These are phyloP conservation scores for Penicillium sp. DNA, from an alignment of 2,329 filamentous ascomycete genomes.

Conservation along the genomic window DNA sequence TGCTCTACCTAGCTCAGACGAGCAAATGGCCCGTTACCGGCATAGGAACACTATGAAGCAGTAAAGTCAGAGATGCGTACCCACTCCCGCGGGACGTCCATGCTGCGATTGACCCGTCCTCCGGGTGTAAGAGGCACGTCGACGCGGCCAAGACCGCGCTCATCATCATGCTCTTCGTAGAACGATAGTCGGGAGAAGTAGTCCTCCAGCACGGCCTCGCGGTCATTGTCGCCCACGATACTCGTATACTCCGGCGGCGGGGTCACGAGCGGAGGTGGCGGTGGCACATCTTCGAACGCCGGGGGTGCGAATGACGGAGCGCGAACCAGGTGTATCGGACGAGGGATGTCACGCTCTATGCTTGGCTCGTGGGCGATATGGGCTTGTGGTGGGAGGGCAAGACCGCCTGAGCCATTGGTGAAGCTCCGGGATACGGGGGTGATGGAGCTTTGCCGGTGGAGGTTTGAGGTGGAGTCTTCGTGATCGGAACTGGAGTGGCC, in stretches of 20 bases:
- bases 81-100: slow-evolving; percentile 64
- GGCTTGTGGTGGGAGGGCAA: slow-evolving; percentile 52
- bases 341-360: slow-evolving; percentile 46
- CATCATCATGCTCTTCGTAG: slow-evolving; percentile 65
- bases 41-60: slow-evolving; percentile 13
- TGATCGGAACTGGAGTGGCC: slow-evolving; percentile 24
- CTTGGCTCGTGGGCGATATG: slow-evolving; percentile 52
- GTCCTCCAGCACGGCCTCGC: slow-evolving; percentile 70
- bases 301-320: slow-evolving; percentile 86
- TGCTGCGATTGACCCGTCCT: slow-evolving; percentile 62
- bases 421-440: slow-evolving; percentile 37
- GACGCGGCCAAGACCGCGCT: slow-evolving; percentile 46
- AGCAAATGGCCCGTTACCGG: not conserved
- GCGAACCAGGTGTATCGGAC: slow-evolving; percentile 82
- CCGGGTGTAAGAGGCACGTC: slow-evolving; percentile 66
- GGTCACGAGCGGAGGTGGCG: slow-evolving; percentile 72
- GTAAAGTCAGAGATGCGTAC: slow-evolving; percentile 40
- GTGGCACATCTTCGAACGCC: slow-evolving; percentile 77
- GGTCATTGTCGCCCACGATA: slow-evolving; percentile 70
- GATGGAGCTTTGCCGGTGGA: slow-evolving; percentile 21
- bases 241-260: slow-evolving; percentile 83
- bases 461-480: slow-evolving; percentile 30
- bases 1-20: not conserved
- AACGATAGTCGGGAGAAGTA: slow-evolving; percentile 78
- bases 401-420: slow-evolving; percentile 41